Conservation (phyloP, 176 grass and related monocot species). For the Saccharum officinarum region DNA sequence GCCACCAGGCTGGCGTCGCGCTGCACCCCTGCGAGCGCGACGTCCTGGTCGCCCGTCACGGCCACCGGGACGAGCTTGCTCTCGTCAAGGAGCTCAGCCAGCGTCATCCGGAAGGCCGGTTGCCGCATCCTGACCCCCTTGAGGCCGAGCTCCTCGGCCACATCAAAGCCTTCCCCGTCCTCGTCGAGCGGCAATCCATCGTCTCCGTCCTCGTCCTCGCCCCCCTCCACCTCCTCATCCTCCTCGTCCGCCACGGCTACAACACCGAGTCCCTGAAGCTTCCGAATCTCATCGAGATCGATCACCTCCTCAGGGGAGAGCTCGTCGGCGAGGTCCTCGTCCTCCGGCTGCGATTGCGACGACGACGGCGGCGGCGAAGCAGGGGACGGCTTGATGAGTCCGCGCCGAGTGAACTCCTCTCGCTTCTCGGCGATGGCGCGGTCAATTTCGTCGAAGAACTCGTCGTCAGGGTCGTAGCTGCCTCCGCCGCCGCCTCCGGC, state of each 20-base stretch:
- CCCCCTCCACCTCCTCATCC: conserved; percentile 31
- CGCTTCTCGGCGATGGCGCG: conserved; percentile 75
- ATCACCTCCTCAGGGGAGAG: conserved; percentile 74
- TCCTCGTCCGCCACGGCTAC: conserved; percentile 44
- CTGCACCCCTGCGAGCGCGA: conserved; percentile 71
- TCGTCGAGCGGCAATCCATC: conserved; percentile 46
- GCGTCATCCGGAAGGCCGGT: conserved; percentile 83
- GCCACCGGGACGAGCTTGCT: conserved; percentile 88
- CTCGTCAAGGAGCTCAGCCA: conserved; percentile 94
- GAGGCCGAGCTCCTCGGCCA: conserved; percentile 50
- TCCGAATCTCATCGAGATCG: conserved; percentile 72
- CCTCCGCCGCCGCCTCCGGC: not conserved
- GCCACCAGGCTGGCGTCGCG: conserved; percentile 70
- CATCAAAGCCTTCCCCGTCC: conserved; percentile 50
- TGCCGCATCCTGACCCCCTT: conserved; percentile 47
- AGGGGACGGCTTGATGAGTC: conserved; percentile 44
- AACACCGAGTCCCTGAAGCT: conserved; percentile 59
- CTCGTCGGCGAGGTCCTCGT: conserved; percentile 56
- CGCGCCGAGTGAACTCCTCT: conserved; percentile 70
- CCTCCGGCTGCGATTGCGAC: conserved; percentile 29
- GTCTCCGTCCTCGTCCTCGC: conserved; percentile 26
- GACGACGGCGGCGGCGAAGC: conserved; percentile 3
- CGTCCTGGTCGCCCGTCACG: conserved; percentile 84
- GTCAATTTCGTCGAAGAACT: conserved; percentile 83
- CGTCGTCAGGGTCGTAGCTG: conserved; percentile 57